Conservation (phyloP, 768 basidiomycete genomes). For the Leccinum obscurum region DNA sequence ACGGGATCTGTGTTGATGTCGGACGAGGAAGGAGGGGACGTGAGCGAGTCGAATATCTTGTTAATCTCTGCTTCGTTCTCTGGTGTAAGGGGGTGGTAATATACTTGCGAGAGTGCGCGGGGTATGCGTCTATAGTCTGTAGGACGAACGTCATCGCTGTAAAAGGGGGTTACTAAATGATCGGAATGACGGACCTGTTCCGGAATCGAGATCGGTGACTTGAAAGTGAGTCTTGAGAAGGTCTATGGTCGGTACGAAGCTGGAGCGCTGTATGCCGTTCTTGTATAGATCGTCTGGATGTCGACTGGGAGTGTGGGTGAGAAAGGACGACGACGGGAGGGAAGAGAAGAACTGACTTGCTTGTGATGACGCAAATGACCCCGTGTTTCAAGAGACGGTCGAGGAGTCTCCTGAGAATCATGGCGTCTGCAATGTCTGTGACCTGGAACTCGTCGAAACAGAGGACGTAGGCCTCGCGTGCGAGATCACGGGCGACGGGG, state of each 20-base stretch:
- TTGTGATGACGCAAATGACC: slow-evolving; percentile 94
- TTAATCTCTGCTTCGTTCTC: slow-evolving; percentile 69
- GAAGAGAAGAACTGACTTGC: slow-evolving; percentile 65
- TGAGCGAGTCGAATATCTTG: slow-evolving; percentile 80
- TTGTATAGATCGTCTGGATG: slow-evolving; percentile 98
- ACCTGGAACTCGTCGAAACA: slow-evolving; percentile 99
- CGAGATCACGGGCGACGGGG: slow-evolving; percentile 85
- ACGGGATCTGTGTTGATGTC: slow-evolving; percentile 44
- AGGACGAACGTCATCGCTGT: slow-evolving; percentile 1
- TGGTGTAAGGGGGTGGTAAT: slow-evolving; percentile 76
- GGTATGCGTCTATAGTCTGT: slow-evolving; percentile 94
- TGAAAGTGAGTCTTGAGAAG: slow-evolving; percentile 85
- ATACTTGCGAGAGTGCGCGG: slow-evolving; percentile 89
- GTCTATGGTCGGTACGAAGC: slow-evolving; percentile 94
- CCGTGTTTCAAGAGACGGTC: slow-evolving; percentile 86
- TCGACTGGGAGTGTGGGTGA: slow-evolving; percentile 54
- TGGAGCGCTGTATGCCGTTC: slow-evolving; percentile 95
- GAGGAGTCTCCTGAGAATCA: slow-evolving; percentile 90
- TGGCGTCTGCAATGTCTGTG: slow-evolving; percentile 96
- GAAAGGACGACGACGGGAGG: neutral
- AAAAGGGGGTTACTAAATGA: neutral
- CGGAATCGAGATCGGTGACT: slow-evolving; percentile 93
- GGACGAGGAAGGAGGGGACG: slow-evolving; percentile 46
- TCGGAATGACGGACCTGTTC: slow-evolving; percentile 60
- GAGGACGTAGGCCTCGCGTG: slow-evolving; percentile 77